These are phyloP conservation scores for Termitomyces sp. DNA, from an alignment of 768 basidiomycete species.

Conservation along the genomic window DNA sequence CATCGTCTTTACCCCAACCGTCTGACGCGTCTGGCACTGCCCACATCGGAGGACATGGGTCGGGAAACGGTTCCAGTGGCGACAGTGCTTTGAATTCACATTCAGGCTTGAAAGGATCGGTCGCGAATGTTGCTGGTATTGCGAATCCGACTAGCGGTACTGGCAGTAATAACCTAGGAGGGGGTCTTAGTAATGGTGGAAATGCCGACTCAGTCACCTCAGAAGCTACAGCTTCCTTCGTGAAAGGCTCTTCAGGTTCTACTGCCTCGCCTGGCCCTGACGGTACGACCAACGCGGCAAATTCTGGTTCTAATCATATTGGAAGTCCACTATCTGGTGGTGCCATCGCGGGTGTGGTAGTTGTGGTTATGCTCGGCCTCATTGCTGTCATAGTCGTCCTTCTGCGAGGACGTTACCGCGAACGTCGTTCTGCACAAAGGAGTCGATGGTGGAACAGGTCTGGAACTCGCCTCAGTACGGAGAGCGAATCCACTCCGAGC, in stretches of 20 bases:
- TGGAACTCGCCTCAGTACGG: constrained; percentile 16
- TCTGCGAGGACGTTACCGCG: constrained; percentile 28
- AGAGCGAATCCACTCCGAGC: constrained; percentile 19
- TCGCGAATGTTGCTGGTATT: constrained; percentile 1
- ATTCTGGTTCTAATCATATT: background rate
- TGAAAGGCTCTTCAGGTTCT: background rate
- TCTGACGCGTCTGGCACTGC: background rate
- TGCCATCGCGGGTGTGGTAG: constrained; percentile 42
- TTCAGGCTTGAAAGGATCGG: background rate
- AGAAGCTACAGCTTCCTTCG: constrained; percentile 1
- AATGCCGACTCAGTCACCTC: background rate
- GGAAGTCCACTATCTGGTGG: constrained; percentile 31
- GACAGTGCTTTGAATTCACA: background rate
- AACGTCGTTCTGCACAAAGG: constrained; percentile 37
- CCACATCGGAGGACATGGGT: background rate
- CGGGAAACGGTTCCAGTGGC: background rate
- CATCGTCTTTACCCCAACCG: constrained; percentile 4
- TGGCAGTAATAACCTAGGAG: constrained; percentile 5
- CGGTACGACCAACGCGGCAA: constrained; percentile 3
- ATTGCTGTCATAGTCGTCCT: constrained; percentile 34
- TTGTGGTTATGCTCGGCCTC: constrained; percentile 27
- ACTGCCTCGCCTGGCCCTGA: constrained; percentile 9
- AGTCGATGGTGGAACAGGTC: constrained; percentile 33
- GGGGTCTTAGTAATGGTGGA: too few relatives aligned
- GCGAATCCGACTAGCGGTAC: background rate